Base-by-base conservation (phyloP, 2,329 filamentous ascomycete genomes). In the Fusarium nygamai region DNA sequence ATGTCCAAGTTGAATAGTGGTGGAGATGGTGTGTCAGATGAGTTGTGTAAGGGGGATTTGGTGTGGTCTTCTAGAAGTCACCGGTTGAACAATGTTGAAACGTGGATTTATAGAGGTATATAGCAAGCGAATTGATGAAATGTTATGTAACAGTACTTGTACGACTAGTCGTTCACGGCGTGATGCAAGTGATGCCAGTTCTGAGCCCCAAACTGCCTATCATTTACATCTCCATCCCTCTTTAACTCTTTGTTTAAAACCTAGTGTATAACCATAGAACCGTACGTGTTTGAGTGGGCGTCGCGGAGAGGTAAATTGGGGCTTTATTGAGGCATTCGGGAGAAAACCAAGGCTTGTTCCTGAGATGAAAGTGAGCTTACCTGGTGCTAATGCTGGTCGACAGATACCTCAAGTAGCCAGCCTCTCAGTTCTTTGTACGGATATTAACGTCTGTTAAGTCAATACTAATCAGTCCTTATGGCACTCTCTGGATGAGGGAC, bases 71-170 rank as follows among this genome's bases (percentile, higher is more conserved):
- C 51, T 73, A 74, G 68, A 75, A 74, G 60, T 54, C 20, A 31
- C 64, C 34, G 44, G 67, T 65, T 61, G 58, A 53, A 67, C 64
- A 67, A 63, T 67, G 53, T 62, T 68, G 54, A 56, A 73, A 50
- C 38, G 59, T 39, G 62, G 63, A 48, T 70, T 44, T 71, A 53
- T 68, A 77, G 76, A 78, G 54, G 75, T 78, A 71, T 46, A 76
- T 78, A 77, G 71, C 66, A 64, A 71, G 58, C 64, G 68, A 73
- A 76, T 66, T 62, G 67, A 74, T 54, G 57, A 65, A 69, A 67
- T 67, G 39, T 67, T 65, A 68, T 68, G 63, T 58, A 68, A 64
- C 50, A 47, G 53, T 54, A 46, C 20, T 38, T 34, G 17, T 43
- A 16, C 24, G 2, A 24, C 27, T 29, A 14, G 7, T 31, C 20